phyloP scores from a whole-genome alignment of 805 yeast species.

The Starmerella powellii region DNA sequence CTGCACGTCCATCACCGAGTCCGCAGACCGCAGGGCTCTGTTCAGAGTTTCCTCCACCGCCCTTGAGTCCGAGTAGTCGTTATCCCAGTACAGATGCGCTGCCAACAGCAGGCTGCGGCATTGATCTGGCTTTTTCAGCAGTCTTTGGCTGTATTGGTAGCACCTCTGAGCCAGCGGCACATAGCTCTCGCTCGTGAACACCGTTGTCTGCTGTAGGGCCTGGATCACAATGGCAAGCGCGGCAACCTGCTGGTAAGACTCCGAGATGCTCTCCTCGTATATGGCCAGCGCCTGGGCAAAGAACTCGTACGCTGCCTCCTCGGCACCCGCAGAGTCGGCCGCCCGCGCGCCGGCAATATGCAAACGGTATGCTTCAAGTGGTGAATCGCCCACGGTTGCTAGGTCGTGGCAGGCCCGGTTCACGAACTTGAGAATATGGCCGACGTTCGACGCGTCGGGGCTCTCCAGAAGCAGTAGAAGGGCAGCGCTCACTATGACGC shows the following conservation, averaged over 20 bases:
- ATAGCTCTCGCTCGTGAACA: constrained; percentile 53
- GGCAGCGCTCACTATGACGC: constrained; percentile 55
- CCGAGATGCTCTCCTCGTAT: constrained; percentile 55
- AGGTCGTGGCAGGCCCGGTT: constrained; percentile 61
- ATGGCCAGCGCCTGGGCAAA: constrained; percentile 77
- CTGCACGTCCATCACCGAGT: constrained; percentile 74
- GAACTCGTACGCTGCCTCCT: constrained; percentile 72
- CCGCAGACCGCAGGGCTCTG: constrained; percentile 78
- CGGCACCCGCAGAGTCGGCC: constrained; percentile 65
- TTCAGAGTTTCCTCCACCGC: constrained; percentile 85
- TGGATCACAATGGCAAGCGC: constrained; percentile 41
- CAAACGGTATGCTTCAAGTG: constrained; percentile 31
- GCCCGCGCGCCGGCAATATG: constrained; percentile 58
- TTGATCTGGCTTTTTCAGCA: constrained; percentile 86
- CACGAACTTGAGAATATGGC: constrained; percentile 52
- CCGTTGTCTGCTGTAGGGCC: constrained; percentile 40
- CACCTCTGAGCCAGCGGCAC: constrained; percentile 73
- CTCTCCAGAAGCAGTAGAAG: constrained; percentile 34
- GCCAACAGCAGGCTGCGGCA: constrained; percentile 81
- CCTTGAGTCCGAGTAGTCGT: constrained; percentile 26
- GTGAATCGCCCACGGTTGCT: constrained; percentile 19
- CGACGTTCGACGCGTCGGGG: constrained; percentile 1
- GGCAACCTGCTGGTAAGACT: constrained; percentile 43
- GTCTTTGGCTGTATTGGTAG: constrained; percentile 75
- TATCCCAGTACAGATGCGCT: constrained; percentile 63